Evolutionary conservation across 192 early-diverging fungal genomes (phyloP).

Genomic region (Backusella mclennaniae): DNA sequence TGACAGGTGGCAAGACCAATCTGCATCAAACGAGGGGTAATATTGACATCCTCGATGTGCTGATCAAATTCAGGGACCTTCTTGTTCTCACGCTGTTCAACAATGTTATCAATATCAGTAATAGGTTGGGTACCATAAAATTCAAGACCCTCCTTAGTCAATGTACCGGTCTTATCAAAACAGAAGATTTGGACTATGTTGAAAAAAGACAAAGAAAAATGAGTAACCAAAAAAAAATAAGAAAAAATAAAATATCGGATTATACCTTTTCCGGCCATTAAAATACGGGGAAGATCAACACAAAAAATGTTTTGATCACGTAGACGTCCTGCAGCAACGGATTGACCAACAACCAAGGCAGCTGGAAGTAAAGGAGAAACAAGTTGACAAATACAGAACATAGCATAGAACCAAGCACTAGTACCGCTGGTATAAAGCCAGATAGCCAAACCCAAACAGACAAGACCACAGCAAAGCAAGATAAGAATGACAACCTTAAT

Average conservation of each 20-base stretch:
- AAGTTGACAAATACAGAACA: conserved; percentile 68
- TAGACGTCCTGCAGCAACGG: conserved; percentile 57
- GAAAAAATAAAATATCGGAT: neutral
- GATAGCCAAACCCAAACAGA: conserved; percentile 42
- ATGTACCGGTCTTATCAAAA: conserved; percentile 74
- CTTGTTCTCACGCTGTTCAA: neutral
- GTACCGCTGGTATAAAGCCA: conserved; percentile 42
- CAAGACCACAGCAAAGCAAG: conserved; percentile 57
- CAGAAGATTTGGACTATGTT: conserved; percentile 59
- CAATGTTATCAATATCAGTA: neutral
- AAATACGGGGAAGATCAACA: conserved; percentile 66
- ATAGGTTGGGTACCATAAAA: conserved; percentile 45
- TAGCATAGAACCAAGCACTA: conserved; percentile 63
- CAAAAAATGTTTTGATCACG: conserved; percentile 59
- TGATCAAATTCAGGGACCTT: conserved; percentile 18
- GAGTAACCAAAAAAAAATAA: neutral
- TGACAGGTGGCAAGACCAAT: conserved; percentile 46
- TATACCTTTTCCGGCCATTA: conserved; percentile 60
- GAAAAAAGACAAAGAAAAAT: neutral
- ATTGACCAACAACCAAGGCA: conserved; percentile 68
- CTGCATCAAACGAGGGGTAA: conserved; percentile 30
- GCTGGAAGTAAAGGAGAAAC: conserved; percentile 65
- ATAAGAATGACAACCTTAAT: conserved; percentile 65
- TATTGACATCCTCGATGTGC: conserved; percentile 14
- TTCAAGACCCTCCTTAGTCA: conserved; percentile 71